Evolutionary conservation across 1,139 yeast species (phyloP).

Genomic region (Nakaseomyces delphensis): DNA sequence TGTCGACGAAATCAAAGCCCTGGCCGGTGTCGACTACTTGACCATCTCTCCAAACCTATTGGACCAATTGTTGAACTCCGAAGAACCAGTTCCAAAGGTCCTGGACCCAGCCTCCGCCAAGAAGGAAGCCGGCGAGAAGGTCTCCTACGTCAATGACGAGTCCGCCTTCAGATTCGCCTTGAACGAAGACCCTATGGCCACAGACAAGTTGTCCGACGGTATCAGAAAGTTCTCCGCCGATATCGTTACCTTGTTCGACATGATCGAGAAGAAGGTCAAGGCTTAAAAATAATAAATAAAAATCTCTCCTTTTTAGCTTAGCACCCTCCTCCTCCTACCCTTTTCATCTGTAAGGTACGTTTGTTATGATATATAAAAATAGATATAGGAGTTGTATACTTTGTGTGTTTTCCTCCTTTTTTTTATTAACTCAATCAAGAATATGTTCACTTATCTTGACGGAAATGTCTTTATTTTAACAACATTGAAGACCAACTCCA

Average conservation of each 20-base stretch:
- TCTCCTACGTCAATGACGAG: slow-evolving; percentile 76
- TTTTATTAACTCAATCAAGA: too few species aligned
- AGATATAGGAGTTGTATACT: too few species aligned
- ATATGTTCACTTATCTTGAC: too few species aligned
- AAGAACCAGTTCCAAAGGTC: slow-evolving; percentile 68
- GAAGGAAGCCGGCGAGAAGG: slow-evolving; percentile 53
- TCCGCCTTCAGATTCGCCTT: slow-evolving; percentile 81
- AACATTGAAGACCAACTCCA: too few species aligned
- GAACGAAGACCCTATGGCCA: slow-evolving; percentile 97
- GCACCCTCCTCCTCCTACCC: too few species aligned
- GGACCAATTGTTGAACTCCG: slow-evolving; percentile 78
- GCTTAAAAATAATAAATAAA: slow-evolving; percentile 21
- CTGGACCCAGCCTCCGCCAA: slow-evolving; percentile 58
- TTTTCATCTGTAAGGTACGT: not conserved
- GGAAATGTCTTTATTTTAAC: too few species aligned
- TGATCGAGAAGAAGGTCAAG: slow-evolving; percentile 65
- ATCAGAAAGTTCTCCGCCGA: slow-evolving; percentile 96
- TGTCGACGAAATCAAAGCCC: slow-evolving; percentile 88
- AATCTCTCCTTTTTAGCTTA: not conserved
- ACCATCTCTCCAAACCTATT: slow-evolving; percentile 91
- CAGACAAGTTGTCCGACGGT: slow-evolving; percentile 97
- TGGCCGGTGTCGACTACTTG: slow-evolving; percentile 95
- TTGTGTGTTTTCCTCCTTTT: too few species aligned
- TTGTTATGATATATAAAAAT: slow-evolving; percentile 2
- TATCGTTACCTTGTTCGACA: slow-evolving; percentile 71